Percentiles rank a stretch among this genome's conserved stretches.
Evolutionary conservation across 2,329 filamentous ascomycete genomes (phyloP).

Genomic region (Lecanosticta acicola): DNA sequence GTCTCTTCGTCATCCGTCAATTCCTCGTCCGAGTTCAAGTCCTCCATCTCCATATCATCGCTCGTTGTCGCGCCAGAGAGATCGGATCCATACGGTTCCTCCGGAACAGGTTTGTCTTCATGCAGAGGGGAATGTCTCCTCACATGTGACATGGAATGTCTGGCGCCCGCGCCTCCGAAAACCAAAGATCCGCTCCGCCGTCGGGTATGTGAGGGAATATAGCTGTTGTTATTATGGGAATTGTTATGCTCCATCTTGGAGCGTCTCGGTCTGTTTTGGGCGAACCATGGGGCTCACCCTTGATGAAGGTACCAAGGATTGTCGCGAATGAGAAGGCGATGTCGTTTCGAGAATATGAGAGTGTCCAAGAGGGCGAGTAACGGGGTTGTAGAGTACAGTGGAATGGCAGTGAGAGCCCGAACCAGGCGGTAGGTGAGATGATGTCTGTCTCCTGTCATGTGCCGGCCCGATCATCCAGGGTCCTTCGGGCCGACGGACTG

Average conservation of each 20-base stretch:
- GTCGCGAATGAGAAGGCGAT: no score
- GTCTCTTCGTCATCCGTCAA: conserved; percentile 71
- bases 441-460: no score
- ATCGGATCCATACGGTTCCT: conserved; percentile 6
- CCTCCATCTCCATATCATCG: conserved; percentile 18
- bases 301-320: no score
- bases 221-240: no score
- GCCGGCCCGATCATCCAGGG: no score
- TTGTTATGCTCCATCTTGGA: conserved; percentile 6
- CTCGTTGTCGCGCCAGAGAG: conserved; percentile 3
- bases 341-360: no score
- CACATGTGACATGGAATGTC: neutral
- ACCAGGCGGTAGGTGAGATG: no score
- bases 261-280: neutral
- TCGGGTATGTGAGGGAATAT: conserved; percentile 4
- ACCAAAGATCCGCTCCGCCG: conserved; percentile 6
- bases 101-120: neutral
- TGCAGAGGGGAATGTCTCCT: neutral
- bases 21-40: conserved; percentile 15
- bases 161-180: neutral
- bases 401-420: no score
- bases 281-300: no score
- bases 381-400: no score
- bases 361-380: no score
- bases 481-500: no score